Conservation (phyloP, 2,329 filamentous ascomycete species). For the Diaporthe eres region DNA sequence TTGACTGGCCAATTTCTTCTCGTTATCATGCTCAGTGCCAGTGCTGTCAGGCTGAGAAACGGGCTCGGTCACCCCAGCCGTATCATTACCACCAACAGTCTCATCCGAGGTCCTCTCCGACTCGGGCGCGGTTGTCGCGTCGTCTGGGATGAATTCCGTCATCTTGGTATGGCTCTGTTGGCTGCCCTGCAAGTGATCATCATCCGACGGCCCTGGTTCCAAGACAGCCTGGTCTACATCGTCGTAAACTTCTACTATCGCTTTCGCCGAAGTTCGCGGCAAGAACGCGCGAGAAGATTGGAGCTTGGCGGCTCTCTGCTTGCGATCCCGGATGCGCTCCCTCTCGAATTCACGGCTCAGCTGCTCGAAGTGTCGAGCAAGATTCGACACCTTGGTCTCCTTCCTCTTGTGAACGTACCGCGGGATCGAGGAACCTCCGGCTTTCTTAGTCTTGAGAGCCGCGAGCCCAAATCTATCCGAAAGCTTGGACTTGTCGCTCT, state of each 20-base stretch:
- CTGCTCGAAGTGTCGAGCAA: slow-evolving; percentile 97
- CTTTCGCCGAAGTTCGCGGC: slow-evolving; percentile 92
- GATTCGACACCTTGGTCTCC: slow-evolving; percentile 86
- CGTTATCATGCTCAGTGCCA: slow-evolving; percentile 58
- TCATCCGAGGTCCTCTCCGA: slow-evolving; percentile 38
- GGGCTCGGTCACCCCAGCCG: slow-evolving; percentile 41
- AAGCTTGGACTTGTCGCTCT: slow-evolving; percentile 79
- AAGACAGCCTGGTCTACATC: slow-evolving; percentile 94
- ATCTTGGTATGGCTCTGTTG: slow-evolving; percentile 52
- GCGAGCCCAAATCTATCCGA: slow-evolving; percentile 79
- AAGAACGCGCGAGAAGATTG: slow-evolving; percentile 81
- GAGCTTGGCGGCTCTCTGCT: slow-evolving; percentile 83
- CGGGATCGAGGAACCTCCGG: slow-evolving; percentile 83
- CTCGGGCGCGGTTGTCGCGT: slow-evolving; percentile 41
- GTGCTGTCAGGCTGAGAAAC: slow-evolving; percentile 54
- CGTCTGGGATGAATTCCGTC: slow-evolving; percentile 48
- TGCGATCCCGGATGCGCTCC: slow-evolving; percentile 88
- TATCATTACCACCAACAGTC: slow-evolving; percentile 35
- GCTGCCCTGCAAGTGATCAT: slow-evolving; percentile 63
- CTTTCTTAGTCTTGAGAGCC: slow-evolving; percentile 73
- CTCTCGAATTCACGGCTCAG: slow-evolving; percentile 97
- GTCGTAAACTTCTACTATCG: slow-evolving; percentile 95
- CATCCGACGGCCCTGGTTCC: slow-evolving; percentile 78
- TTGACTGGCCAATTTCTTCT: slow-evolving; percentile 65
- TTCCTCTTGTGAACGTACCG: slow-evolving; percentile 84